These are phyloP conservation scores for Begonia peltatifolia DNA, from an alignment of 306 rosid species.

Conservation along the genomic window DNA sequence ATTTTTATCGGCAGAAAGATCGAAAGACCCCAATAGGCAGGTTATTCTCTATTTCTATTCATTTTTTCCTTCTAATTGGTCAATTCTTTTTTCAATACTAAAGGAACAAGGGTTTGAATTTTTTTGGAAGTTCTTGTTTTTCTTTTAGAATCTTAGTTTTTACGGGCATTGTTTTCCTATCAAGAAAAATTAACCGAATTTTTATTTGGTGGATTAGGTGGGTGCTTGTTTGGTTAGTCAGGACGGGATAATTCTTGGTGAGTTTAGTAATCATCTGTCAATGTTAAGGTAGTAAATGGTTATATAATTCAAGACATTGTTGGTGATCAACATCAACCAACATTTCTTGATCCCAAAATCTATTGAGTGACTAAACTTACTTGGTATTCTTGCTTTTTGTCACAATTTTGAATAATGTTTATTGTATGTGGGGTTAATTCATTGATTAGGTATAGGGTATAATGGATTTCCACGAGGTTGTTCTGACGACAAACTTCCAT, in stretches of 20 bases:
- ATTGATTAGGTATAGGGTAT: conserved; percentile 62
- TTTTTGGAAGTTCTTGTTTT: no score
- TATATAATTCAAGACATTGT: neutral
- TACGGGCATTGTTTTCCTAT: no score
- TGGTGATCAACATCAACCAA: no score
- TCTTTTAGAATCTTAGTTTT: no score
- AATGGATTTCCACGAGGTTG: conserved; percentile 98
- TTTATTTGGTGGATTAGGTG: conserved; percentile 34
- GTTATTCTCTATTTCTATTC: conserved; percentile 20
- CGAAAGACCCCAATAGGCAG: conserved; percentile 97
- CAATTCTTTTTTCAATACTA: neutral
- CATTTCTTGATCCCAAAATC: no score
- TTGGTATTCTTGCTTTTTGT: no score
- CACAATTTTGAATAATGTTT: no score
- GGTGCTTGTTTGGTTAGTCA: conserved; percentile 94
- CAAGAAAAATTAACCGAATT: no score
- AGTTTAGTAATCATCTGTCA: conserved; percentile 8
- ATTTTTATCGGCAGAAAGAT: conserved; percentile 88
- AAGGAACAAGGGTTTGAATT: neutral
- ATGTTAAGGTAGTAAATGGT: neutral
- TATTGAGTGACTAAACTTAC: no score
- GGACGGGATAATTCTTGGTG: conserved; percentile 78
- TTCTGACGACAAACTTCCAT: conserved; percentile 80
- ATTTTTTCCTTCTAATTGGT: neutral
- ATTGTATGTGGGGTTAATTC: neutral